phyloP scores from a whole-genome alignment of 768 basidiomycete genomes.

The Tricholoma sp. region DNA sequence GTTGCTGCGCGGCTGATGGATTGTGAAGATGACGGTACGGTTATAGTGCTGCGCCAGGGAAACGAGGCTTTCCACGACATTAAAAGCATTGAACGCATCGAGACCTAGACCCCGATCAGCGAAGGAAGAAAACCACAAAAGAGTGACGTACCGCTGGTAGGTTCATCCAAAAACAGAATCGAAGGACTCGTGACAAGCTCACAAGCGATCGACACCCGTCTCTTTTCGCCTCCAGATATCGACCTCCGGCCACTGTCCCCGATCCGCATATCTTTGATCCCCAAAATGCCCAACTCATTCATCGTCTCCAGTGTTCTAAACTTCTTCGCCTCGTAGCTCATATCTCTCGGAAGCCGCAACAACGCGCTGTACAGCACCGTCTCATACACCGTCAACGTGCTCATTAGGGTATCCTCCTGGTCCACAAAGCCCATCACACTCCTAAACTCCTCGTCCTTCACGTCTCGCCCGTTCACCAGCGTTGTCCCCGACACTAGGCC shows the following conservation, averaged over 20 bases:
- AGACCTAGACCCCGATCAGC: slow-evolving; percentile 47
- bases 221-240: slow-evolving; percentile 97
- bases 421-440: slow-evolving; percentile 93
- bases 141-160: slow-evolving; percentile 72
- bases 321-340: slow-evolving; percentile 94
- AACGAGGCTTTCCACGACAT: slow-evolving; percentile 86
- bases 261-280: slow-evolving; percentile 85
- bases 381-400: slow-evolving; percentile 96
- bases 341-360: slow-evolving; percentile 85
- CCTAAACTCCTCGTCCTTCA: slow-evolving; percentile 71
- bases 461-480: slow-evolving; percentile 81
- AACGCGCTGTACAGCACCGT: slow-evolving; percentile 93
- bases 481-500: slow-evolving; percentile 71
- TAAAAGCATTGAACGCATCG: slow-evolving; percentile 93
- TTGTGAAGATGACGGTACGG: slow-evolving; percentile 94
- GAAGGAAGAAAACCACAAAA: not conserved
- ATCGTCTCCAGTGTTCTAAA: slow-evolving; percentile 92
- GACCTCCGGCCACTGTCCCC: slow-evolving; percentile 84
- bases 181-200: slow-evolving; percentile 97
- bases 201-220: slow-evolving; percentile 95
- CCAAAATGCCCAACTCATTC: slow-evolving; percentile 90
- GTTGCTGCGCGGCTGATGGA: slow-evolving; percentile 98
- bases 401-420: slow-evolving; percentile 97
- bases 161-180: slow-evolving; percentile 94
- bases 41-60: slow-evolving; percentile 85